Conservation (phyloP, 2,329 filamentous ascomycete genomes). For the Cercospora brassicicola region DNA sequence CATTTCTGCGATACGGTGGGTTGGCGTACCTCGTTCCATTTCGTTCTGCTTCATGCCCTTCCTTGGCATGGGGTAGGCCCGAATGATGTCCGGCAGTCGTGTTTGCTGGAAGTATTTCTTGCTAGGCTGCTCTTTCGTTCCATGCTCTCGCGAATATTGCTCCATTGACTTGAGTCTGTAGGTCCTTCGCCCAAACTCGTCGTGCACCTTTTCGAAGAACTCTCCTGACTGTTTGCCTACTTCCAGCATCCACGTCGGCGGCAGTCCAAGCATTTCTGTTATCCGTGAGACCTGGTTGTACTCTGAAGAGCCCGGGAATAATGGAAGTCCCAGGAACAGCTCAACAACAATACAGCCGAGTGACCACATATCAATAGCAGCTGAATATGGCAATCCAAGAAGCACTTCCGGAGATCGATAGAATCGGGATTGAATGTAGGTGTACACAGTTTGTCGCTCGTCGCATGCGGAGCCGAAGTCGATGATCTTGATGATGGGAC, state of each 20-base stretch:
- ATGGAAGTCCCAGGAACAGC: conserved; percentile 86
- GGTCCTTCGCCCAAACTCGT: conserved; percentile 87
- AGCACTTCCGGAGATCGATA: conserved; percentile 96
- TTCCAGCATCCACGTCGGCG: conserved; percentile 98
- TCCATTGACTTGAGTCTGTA: conserved; percentile 97
- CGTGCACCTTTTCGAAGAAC: conserved; percentile 90
- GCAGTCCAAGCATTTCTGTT: conserved; percentile 95
- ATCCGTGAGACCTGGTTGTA: conserved; percentile 98
- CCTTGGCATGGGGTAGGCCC: conserved; percentile 94
- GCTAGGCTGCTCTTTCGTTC: conserved; percentile 96
- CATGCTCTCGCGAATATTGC: conserved; percentile 92
- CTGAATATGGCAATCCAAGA: conserved; percentile 93
- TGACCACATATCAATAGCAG: conserved; percentile 99
- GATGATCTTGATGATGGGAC: conserved; percentile 99
- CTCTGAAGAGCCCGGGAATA: conserved; percentile 96
- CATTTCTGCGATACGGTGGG: not conserved
- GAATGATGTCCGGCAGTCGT: conserved; percentile 93
- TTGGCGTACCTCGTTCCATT: conserved; percentile 79
- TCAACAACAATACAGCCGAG: conserved; percentile 97
- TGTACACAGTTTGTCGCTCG: conserved; percentile 97
- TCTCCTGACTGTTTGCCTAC: conserved; percentile 97
- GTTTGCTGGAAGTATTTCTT: conserved; percentile 99
- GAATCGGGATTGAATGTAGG: conserved; percentile 97
- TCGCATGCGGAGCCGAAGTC: conserved; percentile 99
- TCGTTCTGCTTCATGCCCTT: conserved; percentile 99